Percentiles rank a stretch among this genome's conserved stretches.
phyloP scores from a whole-genome alignment of 2,329 filamentous ascomycete genomes.

The Venturia pyrina region DNA sequence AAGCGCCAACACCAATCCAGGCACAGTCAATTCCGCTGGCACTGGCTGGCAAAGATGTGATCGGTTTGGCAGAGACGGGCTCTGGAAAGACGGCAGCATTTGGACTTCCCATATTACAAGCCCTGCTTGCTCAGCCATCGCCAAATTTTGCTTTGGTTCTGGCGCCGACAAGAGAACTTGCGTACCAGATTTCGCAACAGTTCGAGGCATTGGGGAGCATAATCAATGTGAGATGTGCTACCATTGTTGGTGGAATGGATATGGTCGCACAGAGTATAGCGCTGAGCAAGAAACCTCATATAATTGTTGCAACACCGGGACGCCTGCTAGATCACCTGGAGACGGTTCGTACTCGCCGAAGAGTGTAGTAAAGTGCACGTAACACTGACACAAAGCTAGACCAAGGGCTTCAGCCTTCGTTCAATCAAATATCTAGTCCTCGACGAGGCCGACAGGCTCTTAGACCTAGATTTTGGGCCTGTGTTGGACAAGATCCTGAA shows the following conservation, averaged over 20 bases:
- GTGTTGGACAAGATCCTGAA: slow-evolving; percentile 89
- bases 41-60: slow-evolving; percentile 72
- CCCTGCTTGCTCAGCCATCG: slow-evolving; percentile 78
- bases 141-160: slow-evolving; percentile 81
- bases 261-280: slow-evolving; percentile 90
- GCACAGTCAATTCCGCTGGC: slow-evolving; percentile 73
- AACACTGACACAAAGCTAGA: slow-evolving; percentile 28
- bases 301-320: slow-evolving; percentile 86
- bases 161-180: slow-evolving; percentile 86
- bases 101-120: slow-evolving; percentile 45
- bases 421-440: slow-evolving; percentile 82
- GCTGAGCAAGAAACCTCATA: slow-evolving; percentile 89
- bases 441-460: slow-evolving; percentile 84
- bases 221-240: slow-evolving; percentile 77
- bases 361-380: not conserved
- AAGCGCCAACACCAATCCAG: slow-evolving; percentile 80
- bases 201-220: slow-evolving; percentile 81
- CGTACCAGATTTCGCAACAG: slow-evolving; percentile 78
- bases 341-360: slow-evolving; percentile 36
- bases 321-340: slow-evolving; percentile 85
- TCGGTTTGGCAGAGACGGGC: slow-evolving; percentile 90
- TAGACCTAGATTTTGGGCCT: slow-evolving; percentile 90
- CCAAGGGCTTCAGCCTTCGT: slow-evolving; percentile 83
- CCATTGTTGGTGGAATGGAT: slow-evolving; percentile 88
- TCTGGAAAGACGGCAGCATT: slow-evolving; percentile 95